Base-by-base conservation (phyloP, 148 eudicot species). In the Amaranthus hypochondriacus region DNA sequence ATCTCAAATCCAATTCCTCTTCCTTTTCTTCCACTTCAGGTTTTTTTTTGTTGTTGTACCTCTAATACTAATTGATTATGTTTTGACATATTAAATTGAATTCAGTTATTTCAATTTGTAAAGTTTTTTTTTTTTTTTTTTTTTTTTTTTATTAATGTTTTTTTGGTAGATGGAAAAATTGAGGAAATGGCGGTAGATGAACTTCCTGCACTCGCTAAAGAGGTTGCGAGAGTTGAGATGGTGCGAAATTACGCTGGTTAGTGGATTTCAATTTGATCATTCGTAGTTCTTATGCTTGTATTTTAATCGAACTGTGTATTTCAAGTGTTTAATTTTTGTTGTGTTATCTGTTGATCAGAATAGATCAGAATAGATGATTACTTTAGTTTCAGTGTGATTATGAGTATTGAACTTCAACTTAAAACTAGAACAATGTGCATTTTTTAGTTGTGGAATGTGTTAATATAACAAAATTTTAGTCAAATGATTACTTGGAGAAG, bases 211-310 rank as follows among this genome's bases (percentile, higher is more conserved):
- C 88, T 95, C 55, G 99, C 97, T 0, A 92, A 89, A 86, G 97
- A 95, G 80, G 99, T 95, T 76, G 93, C 92, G 10, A 85, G 94
- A 88, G 92, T 95, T 28, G 96, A 90, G 82, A 80, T 86, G 50
- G 99, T 89, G 70, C 81, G 99, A 79, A 68, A 60, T 57, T 95
- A 95, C 28, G 96, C 96, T 7, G 99, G 99, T 90, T 44, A 84
- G 90, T 73, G 70, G 58, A 15, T 28, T 28, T 28, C 39, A 28
- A 28, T 28, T 28, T 28, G 58, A 7, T 28, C 5, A 10, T 11
- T 62, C 28, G 13, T 7, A 18, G 4, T 58, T 58, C 4, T 18
- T 53, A 12, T 2, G 3, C 71, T 71, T 68, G 48, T 51, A 50
- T 15, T 2, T 4, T 0, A 3, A 7, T 4, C 2, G 44, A n/a